Conservation (phyloP, 164 flowering plant genomes). For the Umbilicus rupestris region DNA sequence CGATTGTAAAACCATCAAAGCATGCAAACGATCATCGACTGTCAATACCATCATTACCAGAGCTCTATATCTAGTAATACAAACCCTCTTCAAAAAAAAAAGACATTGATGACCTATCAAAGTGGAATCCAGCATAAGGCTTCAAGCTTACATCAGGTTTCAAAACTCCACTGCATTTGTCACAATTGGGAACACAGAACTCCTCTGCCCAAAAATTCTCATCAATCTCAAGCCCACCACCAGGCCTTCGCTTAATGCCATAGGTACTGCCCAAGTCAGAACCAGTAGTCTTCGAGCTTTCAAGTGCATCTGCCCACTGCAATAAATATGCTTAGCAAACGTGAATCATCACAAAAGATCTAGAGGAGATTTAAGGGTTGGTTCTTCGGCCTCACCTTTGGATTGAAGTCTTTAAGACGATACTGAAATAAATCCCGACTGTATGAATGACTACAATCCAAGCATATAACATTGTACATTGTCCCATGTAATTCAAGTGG, state of each 20-base stretch:
- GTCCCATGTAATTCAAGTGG: constrained; percentile 96
- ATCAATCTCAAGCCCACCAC: constrained; percentile 95
- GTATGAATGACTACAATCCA: constrained; percentile 63
- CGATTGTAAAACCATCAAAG: too few species aligned
- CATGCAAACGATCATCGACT: too few species aligned
- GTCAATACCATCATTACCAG: too few species aligned
- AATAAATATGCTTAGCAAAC: constrained; percentile 7
- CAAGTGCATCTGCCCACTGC: constrained; percentile 97
- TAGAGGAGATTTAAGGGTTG: neutral
- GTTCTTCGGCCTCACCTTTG: constrained; percentile 50
- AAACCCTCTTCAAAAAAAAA: too few species aligned
- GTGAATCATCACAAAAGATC: neutral
- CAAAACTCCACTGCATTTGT: constrained; percentile 68
- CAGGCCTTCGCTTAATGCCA: constrained; percentile 96
- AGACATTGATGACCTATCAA: neutral
- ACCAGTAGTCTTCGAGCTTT: constrained; percentile 51
- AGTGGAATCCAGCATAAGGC: neutral
- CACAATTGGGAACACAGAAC: constrained; percentile 71
- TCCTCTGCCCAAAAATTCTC: constrained; percentile 97
- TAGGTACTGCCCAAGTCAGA: constrained; percentile 81
- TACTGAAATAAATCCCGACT: constrained; percentile 67
- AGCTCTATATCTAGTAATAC: too few species aligned
- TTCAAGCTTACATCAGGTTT: constrained; percentile 80
- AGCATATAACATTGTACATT: constrained; percentile 72
- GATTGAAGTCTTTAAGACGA: constrained; percentile 70